phyloP scores from a whole-genome alignment of 306 rosid species.

The Castanopsis chinensis region DNA sequence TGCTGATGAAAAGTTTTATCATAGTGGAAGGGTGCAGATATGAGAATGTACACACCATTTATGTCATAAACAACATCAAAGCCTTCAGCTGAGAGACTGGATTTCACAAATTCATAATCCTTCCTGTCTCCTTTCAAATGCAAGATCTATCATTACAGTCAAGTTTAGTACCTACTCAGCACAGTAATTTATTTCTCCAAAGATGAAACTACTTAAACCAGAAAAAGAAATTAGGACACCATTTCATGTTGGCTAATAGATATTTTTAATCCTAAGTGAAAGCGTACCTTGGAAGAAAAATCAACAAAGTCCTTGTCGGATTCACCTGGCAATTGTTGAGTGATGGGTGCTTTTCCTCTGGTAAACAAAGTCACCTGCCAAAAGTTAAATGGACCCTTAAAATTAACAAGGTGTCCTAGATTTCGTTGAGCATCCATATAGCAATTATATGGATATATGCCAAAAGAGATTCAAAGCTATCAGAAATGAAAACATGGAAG shows the following conservation, averaged over 20 bases:
- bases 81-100: constrained; percentile 84
- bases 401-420: background rate
- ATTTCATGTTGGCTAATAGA: background rate
- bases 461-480: background rate
- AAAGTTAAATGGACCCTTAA: constrained; percentile 1
- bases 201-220: background rate
- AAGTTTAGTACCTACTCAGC: constrained; percentile 1
- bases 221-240: background rate
- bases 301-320: constrained; percentile 68
- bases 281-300: constrained; percentile 78
- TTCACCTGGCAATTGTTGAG: constrained; percentile 88
- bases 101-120: constrained; percentile 83
- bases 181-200: background rate
- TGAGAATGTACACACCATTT: constrained; percentile 54
- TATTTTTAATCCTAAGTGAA: constrained; percentile 7
- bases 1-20: background rate
- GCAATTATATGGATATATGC: background rate
- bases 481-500: background rate
- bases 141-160: constrained; percentile 48
- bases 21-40: constrained; percentile 1
- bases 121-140: constrained; percentile 95
- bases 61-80: constrained; percentile 94
- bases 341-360: constrained; percentile 86
- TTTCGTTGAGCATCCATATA: background rate
- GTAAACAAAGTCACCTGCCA: constrained; percentile 89